Conservation (phyloP, 2,329 filamentous ascomycete genomes). For the Xylaria arbuscula region DNA sequence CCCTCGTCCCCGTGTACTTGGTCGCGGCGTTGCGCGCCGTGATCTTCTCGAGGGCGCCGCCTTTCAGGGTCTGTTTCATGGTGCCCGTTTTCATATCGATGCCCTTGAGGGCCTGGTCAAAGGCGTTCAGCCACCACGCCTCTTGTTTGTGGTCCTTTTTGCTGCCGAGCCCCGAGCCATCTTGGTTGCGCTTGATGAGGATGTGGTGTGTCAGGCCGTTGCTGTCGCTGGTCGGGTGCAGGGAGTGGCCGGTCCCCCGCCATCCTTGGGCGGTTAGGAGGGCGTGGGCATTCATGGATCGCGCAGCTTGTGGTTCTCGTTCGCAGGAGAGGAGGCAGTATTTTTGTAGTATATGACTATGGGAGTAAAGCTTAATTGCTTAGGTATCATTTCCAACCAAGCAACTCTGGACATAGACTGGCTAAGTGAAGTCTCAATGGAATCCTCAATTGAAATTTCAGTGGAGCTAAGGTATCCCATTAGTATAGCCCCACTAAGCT, state of each 20-base stretch:
- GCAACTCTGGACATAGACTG: background rate
- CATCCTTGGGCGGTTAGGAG: conserved; percentile 89
- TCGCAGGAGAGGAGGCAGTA: background rate
- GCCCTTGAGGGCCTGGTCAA: conserved; percentile 88
- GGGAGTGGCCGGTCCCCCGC: conserved; percentile 87
- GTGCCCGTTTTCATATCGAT: conserved; percentile 71
- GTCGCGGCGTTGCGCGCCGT: conserved; percentile 59
- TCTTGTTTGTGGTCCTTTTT: conserved; percentile 76
- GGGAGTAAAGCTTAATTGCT: background rate
- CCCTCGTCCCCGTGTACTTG: conserved; percentile 70
- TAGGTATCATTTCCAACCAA: background rate
- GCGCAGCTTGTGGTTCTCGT: conserved; percentile 5
- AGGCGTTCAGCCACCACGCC: conserved; percentile 97
- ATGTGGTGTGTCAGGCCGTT: conserved; percentile 86
- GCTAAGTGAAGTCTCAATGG: background rate
- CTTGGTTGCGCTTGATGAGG: conserved; percentile 82
- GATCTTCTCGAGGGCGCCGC: conserved; percentile 64
- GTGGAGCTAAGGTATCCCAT: conserved; percentile 23
- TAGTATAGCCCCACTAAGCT: background rate
- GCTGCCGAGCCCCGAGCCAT: conserved; percentile 83
- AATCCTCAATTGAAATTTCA: conserved; percentile 38
- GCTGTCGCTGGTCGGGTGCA: conserved; percentile 77
- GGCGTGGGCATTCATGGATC: conserved; percentile 81
- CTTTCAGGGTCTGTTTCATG: conserved; percentile 66
- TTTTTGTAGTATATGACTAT: background rate